Evolutionary conservation across 2,329 filamentous ascomycete species (phyloP), one percentile per base, ranked within the genome.

Genomic region (Seiridium unicorne): DNA sequence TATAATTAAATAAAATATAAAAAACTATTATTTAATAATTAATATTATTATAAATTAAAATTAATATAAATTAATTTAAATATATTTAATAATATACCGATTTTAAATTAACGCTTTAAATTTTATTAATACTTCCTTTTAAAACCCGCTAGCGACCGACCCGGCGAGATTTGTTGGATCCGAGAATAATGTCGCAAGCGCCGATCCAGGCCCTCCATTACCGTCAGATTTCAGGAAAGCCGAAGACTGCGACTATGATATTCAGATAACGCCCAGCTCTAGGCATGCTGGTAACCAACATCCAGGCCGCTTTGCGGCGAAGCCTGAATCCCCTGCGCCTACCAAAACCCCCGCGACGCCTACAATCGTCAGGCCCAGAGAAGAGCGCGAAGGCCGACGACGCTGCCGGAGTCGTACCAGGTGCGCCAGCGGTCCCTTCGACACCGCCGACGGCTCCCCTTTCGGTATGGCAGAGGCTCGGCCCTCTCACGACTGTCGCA

Each of bases 401-500:
- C n/a, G n/a, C 36, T 3, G 35, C 32, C 10, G 32, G 42, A 13
- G 18, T 44, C 34, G 57, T 61, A 11, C 69, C 72, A 36, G 70
- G 72, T 53, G 72, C 78, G 31, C 77, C 82, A 53, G 79, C 80
- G 3, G 73, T 77, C 4, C 74, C 77, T 5, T 77, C 75, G 64
- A 38, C 35, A 18, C 77, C 76, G 32, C 73, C 79, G 31, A 69
- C 78, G 51, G 32, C 18, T n/a, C 70, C 73, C 9, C 64, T 78
- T 18, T 76, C 81, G 3, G 64, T 87, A 46, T 87, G 84, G 84
- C 80, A 83, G 67, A 77, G 84, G 0, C 76, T 88, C 2, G 85
- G 85, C 0, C 85, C 84, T 3, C 60, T 88, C 58, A 86, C 84
- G 3, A 76, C 76, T 40, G 75, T 77, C 0, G 81, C 80, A 26